Evolutionary conservation across 352 stramenopile species (phyloP), one percentile per base, ranked within the genome.

Genomic region (Phytophthora pini): DNA sequence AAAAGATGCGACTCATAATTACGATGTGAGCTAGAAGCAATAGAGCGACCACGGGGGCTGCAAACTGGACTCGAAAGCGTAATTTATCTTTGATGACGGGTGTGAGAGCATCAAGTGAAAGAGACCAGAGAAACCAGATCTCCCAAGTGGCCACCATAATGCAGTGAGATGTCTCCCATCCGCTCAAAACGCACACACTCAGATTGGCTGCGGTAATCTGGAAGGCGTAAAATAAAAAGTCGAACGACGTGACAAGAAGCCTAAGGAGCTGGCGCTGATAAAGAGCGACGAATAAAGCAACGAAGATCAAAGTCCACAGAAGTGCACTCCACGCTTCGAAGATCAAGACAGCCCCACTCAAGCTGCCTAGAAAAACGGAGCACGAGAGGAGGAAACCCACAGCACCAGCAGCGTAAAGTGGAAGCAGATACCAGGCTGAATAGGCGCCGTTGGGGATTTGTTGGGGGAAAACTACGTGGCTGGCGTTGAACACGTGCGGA

Each of bases 211-310:
- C 20, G 1, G 62, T 65, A 6, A 67, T 56, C 29, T 85, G 66
- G 3, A 68, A 39, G 0, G 47, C 43, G 54, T 82, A 77, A 36
- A 79, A 81, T 6, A 76, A 29, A 36, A 74, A 77, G 40, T 85
- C 74, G 41, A 82, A 85, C 8, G 77, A 85, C 11, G 56, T 70
- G 22, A 70, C 20, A 13, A 81, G 45, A 2, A 63, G 24, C 17
- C 47, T 34, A 1, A 85, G 53, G 9, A 85, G 43, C 9, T 82
- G 20, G 0, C 68, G 68, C 7, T 82, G 61, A 29, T 67, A 76
- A 15, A 76, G 32, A 8, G 36, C 48, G 3, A 17, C n/a, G n/a
- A 77, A 76, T 2, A 47, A 31, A 5, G 26, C 5, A 3, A 62
- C 56, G 32, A 72, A 75, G 12, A 26, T 10, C 4, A 54, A 13